These are phyloP conservation scores for Parietaria judaica DNA, from an alignment of 306 rosid genomes.

Conservation along the genomic window DNA sequence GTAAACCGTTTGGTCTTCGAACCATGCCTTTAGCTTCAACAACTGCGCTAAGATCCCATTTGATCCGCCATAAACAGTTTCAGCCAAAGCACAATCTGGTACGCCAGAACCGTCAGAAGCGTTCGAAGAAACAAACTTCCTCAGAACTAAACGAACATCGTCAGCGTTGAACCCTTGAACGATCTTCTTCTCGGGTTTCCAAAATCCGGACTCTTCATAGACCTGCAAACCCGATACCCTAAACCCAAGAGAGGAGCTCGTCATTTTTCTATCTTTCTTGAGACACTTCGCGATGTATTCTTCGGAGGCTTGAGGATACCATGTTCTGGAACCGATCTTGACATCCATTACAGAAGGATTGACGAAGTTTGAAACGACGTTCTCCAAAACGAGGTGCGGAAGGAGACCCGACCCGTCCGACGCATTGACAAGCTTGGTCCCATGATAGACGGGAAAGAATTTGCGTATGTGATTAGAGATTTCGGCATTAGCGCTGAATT, in stretches of 20 bases:
- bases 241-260: constrained; percentile 47
- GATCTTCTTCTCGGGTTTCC: constrained; percentile 43
- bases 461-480: constrained; percentile 30
- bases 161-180: constrained; percentile 24
- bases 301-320: constrained; percentile 54
- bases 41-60: constrained; percentile 48
- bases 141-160: constrained; percentile 27
- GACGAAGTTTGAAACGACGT: constrained; percentile 17
- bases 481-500: constrained; percentile 24
- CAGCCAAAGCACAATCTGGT: constrained; percentile 43
- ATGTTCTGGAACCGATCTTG: constrained; percentile 79
- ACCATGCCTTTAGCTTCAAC: constrained; percentile 67
- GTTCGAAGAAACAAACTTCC: constrained; percentile 57
- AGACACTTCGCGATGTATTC: constrained; percentile 47
- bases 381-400: constrained; percentile 57
- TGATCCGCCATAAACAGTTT: constrained; percentile 42
- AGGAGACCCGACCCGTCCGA: constrained; percentile 67
- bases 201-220: constrained; percentile 28
- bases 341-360: constrained; percentile 55
- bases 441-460: constrained; percentile 56
- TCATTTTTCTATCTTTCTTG: constrained; percentile 40
- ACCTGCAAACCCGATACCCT: constrained; percentile 65
- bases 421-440: constrained; percentile 40
- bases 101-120: constrained; percentile 15
- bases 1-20: constrained; percentile 66